Evolutionary conservation across 768 basidiomycete species (phyloP).

Genomic region (Boletus bicolor): DNA sequence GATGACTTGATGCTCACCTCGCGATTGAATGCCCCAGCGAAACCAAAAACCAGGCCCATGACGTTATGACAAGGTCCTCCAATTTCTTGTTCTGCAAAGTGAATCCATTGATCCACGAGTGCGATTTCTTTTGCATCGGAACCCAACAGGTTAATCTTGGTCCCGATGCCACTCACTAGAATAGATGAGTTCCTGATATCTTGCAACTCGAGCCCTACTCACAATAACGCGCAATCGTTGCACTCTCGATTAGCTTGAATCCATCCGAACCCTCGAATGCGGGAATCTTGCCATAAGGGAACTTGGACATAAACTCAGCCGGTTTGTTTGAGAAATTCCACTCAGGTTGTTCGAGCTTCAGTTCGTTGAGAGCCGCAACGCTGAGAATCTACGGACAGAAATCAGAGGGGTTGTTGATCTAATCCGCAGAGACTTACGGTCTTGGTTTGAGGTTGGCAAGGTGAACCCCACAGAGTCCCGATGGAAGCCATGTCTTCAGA

Average conservation of each 20-base stretch:
- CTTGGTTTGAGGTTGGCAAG: constrained; percentile 16
- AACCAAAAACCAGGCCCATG: not conserved
- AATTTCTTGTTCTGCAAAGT: constrained; percentile 20
- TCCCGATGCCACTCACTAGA: constrained; percentile 14
- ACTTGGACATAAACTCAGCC: constrained; percentile 10
- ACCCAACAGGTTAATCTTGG: constrained; percentile 13
- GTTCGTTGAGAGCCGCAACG: constrained; percentile 8
- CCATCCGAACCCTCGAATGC: constrained; percentile 18
- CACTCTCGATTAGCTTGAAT: constrained; percentile 16
- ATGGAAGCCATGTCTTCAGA: constrained; percentile 11
- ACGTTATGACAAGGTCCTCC: not conserved
- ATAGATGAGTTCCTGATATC: not conserved
- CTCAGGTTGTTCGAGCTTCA: constrained; percentile 3
- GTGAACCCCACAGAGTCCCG: constrained; percentile 16
- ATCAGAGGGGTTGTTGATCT: not conserved
- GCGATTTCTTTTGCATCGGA: constrained; percentile 5
- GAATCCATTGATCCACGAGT: constrained; percentile 21
- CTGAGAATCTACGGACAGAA: constrained; percentile 8
- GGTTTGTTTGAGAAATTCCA: constrained; percentile 11
- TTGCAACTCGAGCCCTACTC: not conserved
- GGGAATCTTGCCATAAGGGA: constrained; percentile 19
- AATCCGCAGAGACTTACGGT: constrained; percentile 2
- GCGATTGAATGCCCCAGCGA: not conserved
- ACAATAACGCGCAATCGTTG: constrained; percentile 20
- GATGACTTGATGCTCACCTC: constrained; percentile 2